A percentile compares a stretch with the other conserved stretches of the same genome.
Evolutionary conservation across 345 rosid species (phyloP).

Genomic region (Arabidopsis suecica): DNA sequence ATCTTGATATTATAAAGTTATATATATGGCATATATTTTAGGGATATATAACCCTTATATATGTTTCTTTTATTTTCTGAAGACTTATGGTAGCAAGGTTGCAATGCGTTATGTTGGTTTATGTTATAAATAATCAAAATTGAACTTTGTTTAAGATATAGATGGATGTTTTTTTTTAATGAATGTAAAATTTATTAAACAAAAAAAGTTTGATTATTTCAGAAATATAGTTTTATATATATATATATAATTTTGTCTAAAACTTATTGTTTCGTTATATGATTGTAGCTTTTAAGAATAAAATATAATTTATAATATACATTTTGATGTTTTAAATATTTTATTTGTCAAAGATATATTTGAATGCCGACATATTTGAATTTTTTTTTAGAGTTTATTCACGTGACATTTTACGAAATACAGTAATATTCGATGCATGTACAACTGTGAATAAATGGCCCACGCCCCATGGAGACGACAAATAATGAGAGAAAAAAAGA

Average conservation of each 20-base stretch:
- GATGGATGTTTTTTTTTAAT: neutral
- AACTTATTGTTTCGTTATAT: neutral
- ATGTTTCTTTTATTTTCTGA: neutral
- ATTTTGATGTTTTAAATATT: neutral
- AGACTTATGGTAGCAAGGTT: neutral
- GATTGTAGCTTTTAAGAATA: neutral
- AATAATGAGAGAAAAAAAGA: conserved; percentile 8
- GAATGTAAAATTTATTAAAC: neutral
- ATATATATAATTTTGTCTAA: neutral
- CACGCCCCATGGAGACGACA: conserved; percentile 6
- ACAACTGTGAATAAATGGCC: conserved; percentile 5
- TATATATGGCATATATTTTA: neutral
- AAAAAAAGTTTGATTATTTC: too few species aligned
- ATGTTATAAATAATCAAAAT: neutral
- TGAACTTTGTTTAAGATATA: neutral
- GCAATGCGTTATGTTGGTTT: conserved; percentile 3
- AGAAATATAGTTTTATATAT: neutral
- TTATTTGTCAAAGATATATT: too few species aligned
- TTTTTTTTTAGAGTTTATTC: neutral
- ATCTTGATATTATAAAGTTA: conserved; percentile 25
- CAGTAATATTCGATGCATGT: conserved; percentile 10
- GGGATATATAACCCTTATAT: conserved; percentile 9
- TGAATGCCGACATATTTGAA: neutral
- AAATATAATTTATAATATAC: neutral
- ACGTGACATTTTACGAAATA: neutral